phyloP scores from a whole-genome alignment of 352 stramenopile species.

The Globisporangium mamillatum region DNA sequence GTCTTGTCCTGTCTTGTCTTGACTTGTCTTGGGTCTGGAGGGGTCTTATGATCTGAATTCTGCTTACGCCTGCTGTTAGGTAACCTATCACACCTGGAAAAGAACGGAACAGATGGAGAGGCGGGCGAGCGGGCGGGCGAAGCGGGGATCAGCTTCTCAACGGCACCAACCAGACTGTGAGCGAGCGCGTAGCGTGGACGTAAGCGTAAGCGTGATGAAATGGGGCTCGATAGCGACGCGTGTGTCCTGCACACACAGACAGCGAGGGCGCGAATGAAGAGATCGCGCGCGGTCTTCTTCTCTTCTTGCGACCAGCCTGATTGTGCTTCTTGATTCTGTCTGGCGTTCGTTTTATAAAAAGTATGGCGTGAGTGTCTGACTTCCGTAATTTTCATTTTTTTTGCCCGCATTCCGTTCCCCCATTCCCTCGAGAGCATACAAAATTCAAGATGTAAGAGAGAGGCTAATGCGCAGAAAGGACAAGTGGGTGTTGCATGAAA shows the following conservation, averaged over 20 bases:
- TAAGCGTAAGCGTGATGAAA: too few species aligned
- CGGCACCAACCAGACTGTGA: too few species aligned
- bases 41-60: not conserved
- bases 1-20: not conserved
- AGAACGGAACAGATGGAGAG: not conserved
- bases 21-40: not conserved
- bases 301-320: too few species aligned
- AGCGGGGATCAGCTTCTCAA: conserved; percentile 1
- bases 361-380: too few species aligned
- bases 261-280: too few species aligned
- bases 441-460: not conserved
- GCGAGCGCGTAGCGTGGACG: too few species aligned
- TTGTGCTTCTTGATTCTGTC: too few species aligned
- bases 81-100: not conserved
- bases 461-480: not conserved
- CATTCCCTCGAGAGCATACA: not conserved
- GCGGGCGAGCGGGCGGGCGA: not conserved
- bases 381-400: too few species aligned
- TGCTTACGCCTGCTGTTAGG: conserved; percentile 3
- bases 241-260: too few species aligned
- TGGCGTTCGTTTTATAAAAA: too few species aligned
- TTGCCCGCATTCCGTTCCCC: not conserved
- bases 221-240: too few species aligned
- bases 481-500: not conserved
- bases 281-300: too few species aligned